Evolutionary conservation across 2,329 filamentous ascomycete genomes (phyloP).

Genomic region (Talaromyces sp.): DNA sequence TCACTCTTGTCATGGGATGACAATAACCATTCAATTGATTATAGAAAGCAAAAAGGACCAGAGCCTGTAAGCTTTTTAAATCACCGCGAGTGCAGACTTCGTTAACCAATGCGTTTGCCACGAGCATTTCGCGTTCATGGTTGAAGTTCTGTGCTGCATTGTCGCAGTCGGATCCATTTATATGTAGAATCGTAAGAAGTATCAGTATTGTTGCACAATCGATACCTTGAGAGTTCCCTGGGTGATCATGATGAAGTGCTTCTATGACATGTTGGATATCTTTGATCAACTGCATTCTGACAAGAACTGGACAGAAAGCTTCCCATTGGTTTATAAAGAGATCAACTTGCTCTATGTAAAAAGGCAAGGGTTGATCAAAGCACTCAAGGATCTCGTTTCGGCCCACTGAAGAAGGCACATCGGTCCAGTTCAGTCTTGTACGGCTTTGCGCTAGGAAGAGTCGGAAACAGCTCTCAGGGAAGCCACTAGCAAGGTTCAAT

Average conservation of each 20-base stretch:
- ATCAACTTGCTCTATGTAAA: slow-evolving; percentile 6
- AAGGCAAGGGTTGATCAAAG: not conserved
- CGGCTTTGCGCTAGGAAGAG: slow-evolving; percentile 1
- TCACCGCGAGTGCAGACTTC: slow-evolving; percentile 1
- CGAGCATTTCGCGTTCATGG: not conserved
- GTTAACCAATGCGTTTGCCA: slow-evolving; percentile 3
- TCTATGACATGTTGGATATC: slow-evolving; percentile 3
- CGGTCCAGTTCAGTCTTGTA: not conserved
- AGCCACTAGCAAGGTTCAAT: not conserved
- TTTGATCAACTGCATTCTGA: not conserved
- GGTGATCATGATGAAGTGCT: not conserved
- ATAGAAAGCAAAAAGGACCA: slow-evolving; percentile 7
- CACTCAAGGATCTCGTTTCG: not conserved
- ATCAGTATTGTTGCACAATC: not conserved
- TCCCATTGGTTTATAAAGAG: slow-evolving; percentile 9
- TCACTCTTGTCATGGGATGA: slow-evolving; percentile 6
- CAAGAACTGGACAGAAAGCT: slow-evolving; percentile 10
- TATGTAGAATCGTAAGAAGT: slow-evolving; percentile 1
- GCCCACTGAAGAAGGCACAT: too few relatives aligned
- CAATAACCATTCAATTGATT: slow-evolving; percentile 8
- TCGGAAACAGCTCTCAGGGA: slow-evolving; percentile 14
- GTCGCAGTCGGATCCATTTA: not conserved
- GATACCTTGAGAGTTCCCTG: not conserved
- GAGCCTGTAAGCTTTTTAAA: slow-evolving; percentile 7
- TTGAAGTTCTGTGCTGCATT: not conserved